These are phyloP conservation scores for Amauroascus niger DNA, from an alignment of 2,329 filamentous ascomycete genomes.

Conservation along the genomic window DNA sequence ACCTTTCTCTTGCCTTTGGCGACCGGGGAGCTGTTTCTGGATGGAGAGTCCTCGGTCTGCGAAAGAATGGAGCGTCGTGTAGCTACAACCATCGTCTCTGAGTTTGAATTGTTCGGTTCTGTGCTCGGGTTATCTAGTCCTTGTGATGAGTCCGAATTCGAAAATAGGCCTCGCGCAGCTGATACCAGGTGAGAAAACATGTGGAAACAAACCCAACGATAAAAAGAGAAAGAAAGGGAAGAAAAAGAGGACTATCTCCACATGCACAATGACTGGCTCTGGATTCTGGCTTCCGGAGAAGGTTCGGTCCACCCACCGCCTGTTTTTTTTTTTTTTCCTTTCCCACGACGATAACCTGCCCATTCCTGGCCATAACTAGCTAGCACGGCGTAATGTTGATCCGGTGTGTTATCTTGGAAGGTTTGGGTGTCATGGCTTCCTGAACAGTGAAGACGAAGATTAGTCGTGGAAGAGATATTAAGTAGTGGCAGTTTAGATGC, in stretches of 20 bases:
- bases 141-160: slow-evolving; percentile 25
- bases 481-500: too few relatives aligned
- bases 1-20: slow-evolving; percentile 27
- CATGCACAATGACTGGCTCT: neutral
- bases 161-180: slow-evolving; percentile 35
- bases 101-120: slow-evolving; percentile 7
- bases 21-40: slow-evolving; percentile 3
- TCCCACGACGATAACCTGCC: too few relatives aligned
- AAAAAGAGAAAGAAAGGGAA: too few relatives aligned
- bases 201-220: slow-evolving; percentile 16
- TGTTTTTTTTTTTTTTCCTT: too few relatives aligned
- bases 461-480: too few relatives aligned
- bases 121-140: neutral
- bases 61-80: slow-evolving; percentile 25
- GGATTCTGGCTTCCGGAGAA: too few relatives aligned
- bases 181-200: slow-evolving; percentile 38
- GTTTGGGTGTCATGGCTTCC: too few relatives aligned
- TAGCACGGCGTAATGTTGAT: neutral
- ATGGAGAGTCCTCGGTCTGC: slow-evolving; percentile 12
- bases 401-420: neutral
- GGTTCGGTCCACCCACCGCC: neutral
- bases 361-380: neutral
- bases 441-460: too few relatives aligned
- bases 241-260: too few relatives aligned
- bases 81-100: slow-evolving; percentile 28